Evolutionary conservation across 441 rosid species (phyloP), one percentile per base, ranked within the genome.

Genomic region (Manihot esculenta): DNA sequence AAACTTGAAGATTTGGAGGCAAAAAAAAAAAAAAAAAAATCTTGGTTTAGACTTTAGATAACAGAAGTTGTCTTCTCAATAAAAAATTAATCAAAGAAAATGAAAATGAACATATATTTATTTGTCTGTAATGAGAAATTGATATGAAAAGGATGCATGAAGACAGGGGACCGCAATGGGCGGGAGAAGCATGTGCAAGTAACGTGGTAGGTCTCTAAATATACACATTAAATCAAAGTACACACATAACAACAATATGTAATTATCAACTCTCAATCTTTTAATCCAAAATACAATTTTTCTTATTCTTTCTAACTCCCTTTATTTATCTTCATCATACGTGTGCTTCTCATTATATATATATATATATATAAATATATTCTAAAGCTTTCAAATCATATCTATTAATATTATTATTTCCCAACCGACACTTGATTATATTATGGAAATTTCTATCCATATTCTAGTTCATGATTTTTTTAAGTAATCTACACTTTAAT

Each of bases 131-230:
- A 14, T 20, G 26, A 44, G 51, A 57, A 49, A 15, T 20, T 41
- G 23, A 21, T 17, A 21, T 58, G 84, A 81, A 76, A 78, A 69
- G 0, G 80, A 78, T 62, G 73, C 57, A 64, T 56, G 72, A 45
- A 64, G 38, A 15, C 35, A 70, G 74, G 47, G 73, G 80, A 65
- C 73, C 84, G 74, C 24, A 10, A 80, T 66, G 45, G 17, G 58
- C 75, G 89, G 80, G 33, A 15, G 49, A 44, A 69, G 77, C 89
- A 85, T 83, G 87, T 85, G 85, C 83, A 35, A 51, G 20, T 69
- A 78, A 81, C 87, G 61, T 85, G 89, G 89, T 83, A 78, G 87
- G 85, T 38, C 82, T 81, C 72, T 35, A 30, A 20, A 15, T 27
- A 14, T 48, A 35, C 7, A 35, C 5, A n/a, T 12, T 18, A 33